Evolutionary conservation across 2,329 filamentous ascomycete species (phyloP).

Genomic region (Daldinia sp.): DNA sequence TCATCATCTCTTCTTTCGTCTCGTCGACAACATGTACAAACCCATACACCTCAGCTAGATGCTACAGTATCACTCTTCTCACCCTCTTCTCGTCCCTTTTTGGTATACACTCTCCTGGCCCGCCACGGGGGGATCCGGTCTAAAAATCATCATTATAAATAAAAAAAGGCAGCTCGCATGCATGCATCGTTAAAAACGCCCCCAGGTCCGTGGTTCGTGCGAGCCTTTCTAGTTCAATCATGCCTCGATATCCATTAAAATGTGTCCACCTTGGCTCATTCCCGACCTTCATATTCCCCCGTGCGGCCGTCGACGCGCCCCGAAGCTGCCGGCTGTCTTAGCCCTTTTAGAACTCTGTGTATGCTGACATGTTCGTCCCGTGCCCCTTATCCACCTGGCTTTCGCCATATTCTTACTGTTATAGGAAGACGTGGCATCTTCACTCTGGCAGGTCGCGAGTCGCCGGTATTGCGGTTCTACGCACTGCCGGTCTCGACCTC

Average conservation of each 20-base stretch:
- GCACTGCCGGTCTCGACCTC: conserved; percentile 53
- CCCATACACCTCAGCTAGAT: conserved; percentile 32
- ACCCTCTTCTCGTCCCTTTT: conserved; percentile 7
- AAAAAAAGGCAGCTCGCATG: conserved; percentile 13
- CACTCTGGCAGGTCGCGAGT: conserved; percentile 28
- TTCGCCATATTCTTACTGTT: conserved; percentile 2
- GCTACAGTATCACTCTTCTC: conserved; percentile 24
- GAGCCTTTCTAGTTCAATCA: conserved; percentile 45
- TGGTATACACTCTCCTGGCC: conserved; percentile 27
- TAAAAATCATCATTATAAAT: conserved; percentile 14
- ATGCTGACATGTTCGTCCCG: conserved; percentile 8
- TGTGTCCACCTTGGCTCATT: conserved; percentile 28
- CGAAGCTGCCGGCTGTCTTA: conserved; percentile 4
- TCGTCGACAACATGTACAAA: conserved; percentile 31
- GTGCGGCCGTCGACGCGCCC: neutral
- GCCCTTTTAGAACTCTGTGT: conserved; percentile 1
- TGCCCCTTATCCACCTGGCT: conserved; percentile 14
- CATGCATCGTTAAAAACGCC: conserved; percentile 28
- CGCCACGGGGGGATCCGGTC: conserved; percentile 12
- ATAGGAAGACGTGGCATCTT: conserved; percentile 32
- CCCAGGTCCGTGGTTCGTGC: conserved; percentile 36
- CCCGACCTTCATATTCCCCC: conserved; percentile 9
- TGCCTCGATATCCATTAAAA: conserved; percentile 46
- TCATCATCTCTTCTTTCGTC: neutral
- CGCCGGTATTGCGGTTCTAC: conserved; percentile 40